Base-by-base conservation (phyloP, 2,329 filamentous ascomycete species). In the Rhinocladiella mackenziei region DNA sequence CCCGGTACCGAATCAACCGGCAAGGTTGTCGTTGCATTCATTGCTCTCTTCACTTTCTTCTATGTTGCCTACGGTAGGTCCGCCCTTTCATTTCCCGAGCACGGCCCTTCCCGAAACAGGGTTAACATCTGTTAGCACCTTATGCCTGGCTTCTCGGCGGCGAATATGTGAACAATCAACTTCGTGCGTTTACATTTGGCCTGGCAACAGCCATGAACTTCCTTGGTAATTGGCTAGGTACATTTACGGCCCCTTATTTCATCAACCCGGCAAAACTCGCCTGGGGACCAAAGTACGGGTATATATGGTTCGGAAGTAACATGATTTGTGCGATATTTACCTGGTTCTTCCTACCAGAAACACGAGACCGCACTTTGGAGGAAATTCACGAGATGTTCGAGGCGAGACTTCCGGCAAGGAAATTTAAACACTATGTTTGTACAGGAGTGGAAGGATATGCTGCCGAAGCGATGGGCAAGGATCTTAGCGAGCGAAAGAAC, bases 301-400 rank as follows among this genome's bases (percentile, higher is more conserved):
- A 66, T 32, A 68, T 70, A 30, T 70, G 66, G 67, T 68, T 68
- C 30, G 62, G 56, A 4, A 62, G 62, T 2, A 69, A 67, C 33
- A 35, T 59, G 7, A 47, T 66, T 7, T 47, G 63, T 3, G 59
- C 60, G 7, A 20, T 64, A 2, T 67, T 68, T 49, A 60, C 55
- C 8, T 49, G 50, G 33, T 51, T 59, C 22, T 60, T 50, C 60
- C 58, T 77, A 0, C 75, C 75, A 0, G 75, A 78, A 55, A 73
- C 74, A 32, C 75, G 76, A 56, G 72, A 67, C 32, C 68, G 71
- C 15, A 76, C 69, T 1, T 31, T 33, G 6, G 47, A 50, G 25
- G 50, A 53, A 33, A 50, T 53, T 19, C 41, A 53, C 29, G 51
- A 54, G 39, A 54, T 54, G 51, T 67, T 66, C 33, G 64, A 67